Evolutionary conservation across 345 rosid species (phyloP), one percentile per base, ranked within the genome.

Genomic region (Lepidium aucheri): DNA sequence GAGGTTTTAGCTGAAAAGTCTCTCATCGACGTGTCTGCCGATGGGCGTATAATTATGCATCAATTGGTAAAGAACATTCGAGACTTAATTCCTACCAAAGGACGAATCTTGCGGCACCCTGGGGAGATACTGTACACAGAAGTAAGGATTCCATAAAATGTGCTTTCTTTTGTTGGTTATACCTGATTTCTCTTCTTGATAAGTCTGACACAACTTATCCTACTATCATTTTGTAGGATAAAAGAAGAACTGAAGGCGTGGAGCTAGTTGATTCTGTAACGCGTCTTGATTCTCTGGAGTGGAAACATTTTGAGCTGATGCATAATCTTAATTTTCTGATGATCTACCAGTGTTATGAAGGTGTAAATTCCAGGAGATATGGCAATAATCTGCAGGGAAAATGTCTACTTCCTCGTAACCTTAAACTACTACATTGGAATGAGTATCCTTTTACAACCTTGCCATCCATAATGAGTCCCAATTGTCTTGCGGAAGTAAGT

Each of bases 371-470:
- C 41, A 32, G 32, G 41, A 3, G 5, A 15, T 3, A 4, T 15
- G 3, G 11, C 13, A 9, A 8, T 33, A 9, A 8, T 33, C 40
- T 15, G 14, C 4, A 33, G 9, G 15, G 17, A 15, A 9, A 13
- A 11, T n/a, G 9, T 8, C 8, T 4, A 5, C 6, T 53, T 33
- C 59, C 41, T 33, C 40, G 6, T 5, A 17, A 38, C 47, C 56
- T 63, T 36, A 63, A 35, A 16, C 35, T 49, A 6, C 46, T 63
- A 14, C 58, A 50, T 15, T 63, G 58, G 68, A 58, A 63, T 47
- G 49, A 30, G 50, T 63, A 63, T 38, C 68, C 68, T 9, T 63
- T 36, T 38, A 50, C 46, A 63, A 38, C 47, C 38, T 63, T 63
- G 38, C 46, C 58, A 38, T 6, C 57, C 49, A 10, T 5, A 8